phyloP scores from a whole-genome alignment of 2,329 filamentous ascomycete genomes.

The Kalaharituber pfeilii region DNA sequence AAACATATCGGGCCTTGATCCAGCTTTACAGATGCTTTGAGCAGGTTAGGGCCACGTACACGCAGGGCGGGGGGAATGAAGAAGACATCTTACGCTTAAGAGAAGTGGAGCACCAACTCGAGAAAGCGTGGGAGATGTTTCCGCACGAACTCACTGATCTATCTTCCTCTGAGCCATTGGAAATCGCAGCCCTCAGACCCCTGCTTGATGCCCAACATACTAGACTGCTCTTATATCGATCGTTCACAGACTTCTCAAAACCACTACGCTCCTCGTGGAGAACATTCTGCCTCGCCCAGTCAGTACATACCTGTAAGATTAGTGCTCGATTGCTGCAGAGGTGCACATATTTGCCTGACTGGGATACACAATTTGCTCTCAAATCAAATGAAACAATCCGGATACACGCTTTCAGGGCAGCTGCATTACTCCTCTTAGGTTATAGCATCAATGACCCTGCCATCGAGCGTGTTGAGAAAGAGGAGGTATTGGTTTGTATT shows the following conservation, averaged over 20 bases:
- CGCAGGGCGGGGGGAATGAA: constrained; percentile 11
- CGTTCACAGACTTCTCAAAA: constrained; percentile 19
- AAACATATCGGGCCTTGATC: constrained; percentile 15
- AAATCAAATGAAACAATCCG: constrained; percentile 20
- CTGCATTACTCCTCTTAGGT: constrained; percentile 20
- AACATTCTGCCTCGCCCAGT: constrained; percentile 21
- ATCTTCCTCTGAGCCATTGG: constrained; percentile 16
- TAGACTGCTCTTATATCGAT: constrained; percentile 21
- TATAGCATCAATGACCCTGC: constrained; percentile 19
- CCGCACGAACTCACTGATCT: constrained; percentile 17
- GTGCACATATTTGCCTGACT: constrained; percentile 15
- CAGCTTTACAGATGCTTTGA: constrained; percentile 11
- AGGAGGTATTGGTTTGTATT: constrained; percentile 18
- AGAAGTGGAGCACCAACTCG: constrained; percentile 15
- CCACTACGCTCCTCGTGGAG: constrained; percentile 17
- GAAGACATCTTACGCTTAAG: constrained; percentile 13
- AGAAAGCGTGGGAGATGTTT: constrained; percentile 16
- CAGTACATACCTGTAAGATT: constrained; percentile 21
- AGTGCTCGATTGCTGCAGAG: constrained; percentile 19
- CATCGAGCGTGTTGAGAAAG: constrained; percentile 16
- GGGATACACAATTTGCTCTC: constrained; percentile 18
- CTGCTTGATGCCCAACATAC: constrained; percentile 18
- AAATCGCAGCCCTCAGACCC: constrained; percentile 19
- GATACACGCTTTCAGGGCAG: constrained; percentile 20
- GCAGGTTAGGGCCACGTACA: constrained; percentile 7